Conservation (phyloP, 805 yeast species). For the Metschnikowia similis region DNA sequence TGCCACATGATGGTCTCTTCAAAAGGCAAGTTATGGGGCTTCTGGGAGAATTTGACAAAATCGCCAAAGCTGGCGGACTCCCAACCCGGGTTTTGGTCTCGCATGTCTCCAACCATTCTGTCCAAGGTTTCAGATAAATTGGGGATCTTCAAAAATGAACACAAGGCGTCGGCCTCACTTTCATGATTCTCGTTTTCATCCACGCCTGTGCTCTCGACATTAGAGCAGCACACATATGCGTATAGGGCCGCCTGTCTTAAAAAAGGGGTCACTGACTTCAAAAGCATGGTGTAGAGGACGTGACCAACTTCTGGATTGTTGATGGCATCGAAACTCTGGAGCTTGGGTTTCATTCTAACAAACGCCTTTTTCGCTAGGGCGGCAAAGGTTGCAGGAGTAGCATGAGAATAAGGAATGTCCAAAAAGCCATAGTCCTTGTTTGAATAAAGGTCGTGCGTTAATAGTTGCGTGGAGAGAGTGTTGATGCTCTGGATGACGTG, state of each 20-base stretch:
- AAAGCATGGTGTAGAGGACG: slow-evolving; percentile 49
- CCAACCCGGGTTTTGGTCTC: slow-evolving; percentile 9
- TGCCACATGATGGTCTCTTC: slow-evolving; percentile 16
- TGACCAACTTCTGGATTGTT: slow-evolving; percentile 28
- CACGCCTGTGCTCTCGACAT: slow-evolving; percentile 28
- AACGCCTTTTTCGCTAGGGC: slow-evolving; percentile 24
- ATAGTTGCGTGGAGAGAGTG: slow-evolving; percentile 25
- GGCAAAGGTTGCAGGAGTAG: slow-evolving; percentile 17
- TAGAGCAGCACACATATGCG: slow-evolving; percentile 50
- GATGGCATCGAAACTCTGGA: slow-evolving; percentile 5
- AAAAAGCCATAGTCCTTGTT: slow-evolving; percentile 22
- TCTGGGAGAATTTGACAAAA: slow-evolving; percentile 18
- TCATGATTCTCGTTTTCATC: slow-evolving; percentile 19
- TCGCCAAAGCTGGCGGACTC: slow-evolving; percentile 24
- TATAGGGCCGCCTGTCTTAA: slow-evolving; percentile 59
- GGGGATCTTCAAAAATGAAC: slow-evolving; percentile 47
- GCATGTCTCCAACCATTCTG: slow-evolving; percentile 1
- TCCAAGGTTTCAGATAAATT: slow-evolving; percentile 23
- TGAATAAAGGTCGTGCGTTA: slow-evolving; percentile 23
- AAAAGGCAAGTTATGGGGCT: slow-evolving; percentile 1
- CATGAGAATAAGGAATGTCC: slow-evolving; percentile 35
- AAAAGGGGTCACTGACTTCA: slow-evolving; percentile 59
- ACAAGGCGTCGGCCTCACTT: slow-evolving; percentile 53
- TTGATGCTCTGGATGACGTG: slow-evolving; percentile 46
- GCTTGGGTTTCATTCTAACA: slow-evolving; percentile 16